Evolutionary conservation across 1,139 yeast genomes (phyloP).

Genomic region (Petasospora rhodanensis): DNA sequence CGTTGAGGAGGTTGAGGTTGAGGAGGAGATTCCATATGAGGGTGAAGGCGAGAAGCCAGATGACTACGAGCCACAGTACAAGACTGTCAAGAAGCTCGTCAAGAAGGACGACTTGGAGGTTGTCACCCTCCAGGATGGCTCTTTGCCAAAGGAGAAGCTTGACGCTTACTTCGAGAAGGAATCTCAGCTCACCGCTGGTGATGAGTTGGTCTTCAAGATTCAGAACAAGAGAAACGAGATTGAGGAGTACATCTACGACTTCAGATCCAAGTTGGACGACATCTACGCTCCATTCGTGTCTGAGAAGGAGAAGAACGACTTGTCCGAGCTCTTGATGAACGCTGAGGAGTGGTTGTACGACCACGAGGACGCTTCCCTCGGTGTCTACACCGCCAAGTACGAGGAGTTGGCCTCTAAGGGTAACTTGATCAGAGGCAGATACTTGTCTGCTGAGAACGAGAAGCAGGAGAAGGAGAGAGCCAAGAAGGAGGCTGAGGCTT

Average conservation of each 20-base stretch:
- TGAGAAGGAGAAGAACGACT: slow-evolving; percentile 81
- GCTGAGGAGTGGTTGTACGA: slow-evolving; percentile 99
- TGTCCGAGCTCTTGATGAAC: slow-evolving; percentile 67
- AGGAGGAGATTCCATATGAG: slow-evolving; percentile 71
- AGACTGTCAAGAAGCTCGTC: slow-evolving; percentile 88
- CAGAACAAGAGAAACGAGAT: slow-evolving; percentile 98
- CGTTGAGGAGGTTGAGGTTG: slow-evolving; percentile 83
- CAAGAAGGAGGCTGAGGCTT: slow-evolving; percentile 82
- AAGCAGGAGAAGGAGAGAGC: slow-evolving; percentile 85
- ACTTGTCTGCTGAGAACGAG: slow-evolving; percentile 91
- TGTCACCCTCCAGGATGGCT: slow-evolving; percentile 56
- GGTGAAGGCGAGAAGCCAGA: slow-evolving; percentile 77
- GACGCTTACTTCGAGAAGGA: slow-evolving; percentile 73
- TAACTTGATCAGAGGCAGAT: slow-evolving; percentile 93
- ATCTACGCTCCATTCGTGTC: slow-evolving; percentile 85
- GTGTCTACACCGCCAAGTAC: slow-evolving; percentile 94
- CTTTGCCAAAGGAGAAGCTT: slow-evolving; percentile 57
- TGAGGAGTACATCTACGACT: slow-evolving; percentile 96
- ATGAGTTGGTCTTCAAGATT: slow-evolving; percentile 96
- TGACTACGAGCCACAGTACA: slow-evolving; percentile 73
- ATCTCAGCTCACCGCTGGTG: slow-evolving; percentile 78
- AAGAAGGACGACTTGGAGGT: slow-evolving; percentile 78
- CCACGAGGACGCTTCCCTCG: slow-evolving; percentile 95
- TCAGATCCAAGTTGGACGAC: slow-evolving; percentile 95
- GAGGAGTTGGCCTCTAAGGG: slow-evolving; percentile 96